These are phyloP conservation scores for Thermoascus crustaceus DNA, from an alignment of 2,329 filamentous ascomycete genomes.

Conservation along the genomic window DNA sequence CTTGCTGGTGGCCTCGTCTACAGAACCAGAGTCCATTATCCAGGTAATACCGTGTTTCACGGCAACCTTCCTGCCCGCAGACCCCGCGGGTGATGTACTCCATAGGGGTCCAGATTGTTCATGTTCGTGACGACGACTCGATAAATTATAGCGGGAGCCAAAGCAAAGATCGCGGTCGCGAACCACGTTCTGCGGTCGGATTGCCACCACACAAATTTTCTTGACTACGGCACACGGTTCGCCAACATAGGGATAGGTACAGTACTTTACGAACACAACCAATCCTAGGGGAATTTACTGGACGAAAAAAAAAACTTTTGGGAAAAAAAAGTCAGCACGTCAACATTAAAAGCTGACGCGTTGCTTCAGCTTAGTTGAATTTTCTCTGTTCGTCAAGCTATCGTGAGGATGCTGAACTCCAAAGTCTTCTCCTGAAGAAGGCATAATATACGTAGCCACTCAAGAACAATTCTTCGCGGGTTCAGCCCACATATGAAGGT, in stretches of 20 bases:
- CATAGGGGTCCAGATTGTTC: constrained; percentile 25
- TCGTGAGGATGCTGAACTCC: constrained; percentile 10
- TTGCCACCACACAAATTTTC: too few species aligned
- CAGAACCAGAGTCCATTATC: constrained; percentile 74
- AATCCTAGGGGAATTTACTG: too few species aligned
- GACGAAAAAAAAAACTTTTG: too few species aligned
- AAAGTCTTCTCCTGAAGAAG: constrained; percentile 24
- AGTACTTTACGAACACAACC: too few species aligned
- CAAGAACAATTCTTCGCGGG: constrained; percentile 26
- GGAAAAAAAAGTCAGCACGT: too few species aligned
- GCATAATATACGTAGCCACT: constrained; percentile 23
- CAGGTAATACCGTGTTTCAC: constrained; percentile 61
- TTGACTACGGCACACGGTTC: too few species aligned
- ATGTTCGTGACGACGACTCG: constrained; percentile 14
- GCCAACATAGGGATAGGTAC: too few species aligned
- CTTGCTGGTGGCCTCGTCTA: constrained; percentile 69
- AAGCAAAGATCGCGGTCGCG: too few species aligned
- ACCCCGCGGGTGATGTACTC: constrained; percentile 39
- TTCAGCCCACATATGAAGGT: constrained; percentile 28
- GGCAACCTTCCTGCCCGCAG: constrained; percentile 57
- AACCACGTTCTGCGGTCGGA: too few species aligned
- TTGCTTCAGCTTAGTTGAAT: neutral
- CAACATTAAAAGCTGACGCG: neutral
- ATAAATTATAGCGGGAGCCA: constrained; percentile 2
- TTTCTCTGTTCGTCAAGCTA: constrained; percentile 8